phyloP scores from a whole-genome alignment of 768 basidiomycete genomes.

The Boletellus ananiceps region DNA sequence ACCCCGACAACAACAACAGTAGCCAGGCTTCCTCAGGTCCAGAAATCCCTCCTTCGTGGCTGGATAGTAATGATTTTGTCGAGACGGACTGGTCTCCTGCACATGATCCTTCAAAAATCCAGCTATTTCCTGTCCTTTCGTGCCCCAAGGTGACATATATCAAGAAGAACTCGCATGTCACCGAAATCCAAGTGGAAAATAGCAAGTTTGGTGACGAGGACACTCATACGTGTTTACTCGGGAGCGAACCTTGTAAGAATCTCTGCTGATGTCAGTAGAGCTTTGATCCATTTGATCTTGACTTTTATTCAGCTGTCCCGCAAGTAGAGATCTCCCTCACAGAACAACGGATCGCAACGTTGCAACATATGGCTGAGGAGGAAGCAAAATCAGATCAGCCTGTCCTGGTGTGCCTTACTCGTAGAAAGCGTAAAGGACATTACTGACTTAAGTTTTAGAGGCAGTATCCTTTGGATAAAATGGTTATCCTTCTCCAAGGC shows the following conservation, averaged over 20 bases:
- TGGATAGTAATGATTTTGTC: constrained; percentile 76
- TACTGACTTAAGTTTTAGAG: constrained; percentile 18
- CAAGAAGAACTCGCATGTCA: constrained; percentile 49
- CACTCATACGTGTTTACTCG: constrained; percentile 78
- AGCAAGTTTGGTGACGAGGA: constrained; percentile 86
- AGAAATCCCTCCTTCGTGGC: constrained; percentile 56
- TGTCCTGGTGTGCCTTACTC: constrained; percentile 14
- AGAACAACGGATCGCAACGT: constrained; percentile 46
- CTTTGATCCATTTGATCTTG: constrained; percentile 4
- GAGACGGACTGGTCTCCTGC: constrained; percentile 66
- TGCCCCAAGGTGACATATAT: constrained; percentile 85
- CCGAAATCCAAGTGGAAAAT: constrained; percentile 37
- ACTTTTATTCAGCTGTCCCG: constrained; percentile 45
- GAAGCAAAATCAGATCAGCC: constrained; percentile 7
- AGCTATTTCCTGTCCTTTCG: constrained; percentile 65
- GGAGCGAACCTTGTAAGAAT: constrained; percentile 60
- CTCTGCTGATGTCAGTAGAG: neutral
- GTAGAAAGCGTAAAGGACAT: neutral
- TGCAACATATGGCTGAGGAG: constrained; percentile 30
- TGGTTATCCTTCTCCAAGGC: constrained; percentile 55
- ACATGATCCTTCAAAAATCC: constrained; percentile 50
- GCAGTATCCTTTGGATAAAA: constrained; percentile 35
- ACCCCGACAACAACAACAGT: constrained; percentile 43
- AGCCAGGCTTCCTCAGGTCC: constrained; percentile 24
- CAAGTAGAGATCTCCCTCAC: constrained; percentile 63